These are phyloP conservation scores for Taiwanofungus camphoratus DNA, from an alignment of 1,284 basidiomycete species.

Conservation along the genomic window DNA sequence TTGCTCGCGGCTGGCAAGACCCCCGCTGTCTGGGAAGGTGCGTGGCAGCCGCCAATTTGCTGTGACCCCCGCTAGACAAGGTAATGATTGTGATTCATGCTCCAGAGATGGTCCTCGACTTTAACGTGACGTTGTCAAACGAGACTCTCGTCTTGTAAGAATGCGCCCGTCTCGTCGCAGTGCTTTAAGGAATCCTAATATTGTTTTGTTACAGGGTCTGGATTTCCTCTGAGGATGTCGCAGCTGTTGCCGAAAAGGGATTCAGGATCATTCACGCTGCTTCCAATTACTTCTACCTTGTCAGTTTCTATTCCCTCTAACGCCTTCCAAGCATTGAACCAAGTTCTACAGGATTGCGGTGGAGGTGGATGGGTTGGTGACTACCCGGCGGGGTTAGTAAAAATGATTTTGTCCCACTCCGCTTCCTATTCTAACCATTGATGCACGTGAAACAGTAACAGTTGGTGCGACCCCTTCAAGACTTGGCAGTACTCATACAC, in stretches of 20 bases:
- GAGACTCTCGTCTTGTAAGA: conserved; percentile 67
- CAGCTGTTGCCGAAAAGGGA: conserved; percentile 40
- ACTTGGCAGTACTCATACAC: conserved; percentile 71
- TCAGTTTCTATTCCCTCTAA: conserved; percentile 20
- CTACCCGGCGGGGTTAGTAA: conserved; percentile 34
- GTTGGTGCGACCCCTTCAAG: conserved; percentile 75
- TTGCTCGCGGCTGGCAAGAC: conserved; percentile 44
- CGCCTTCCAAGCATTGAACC: too few species aligned
- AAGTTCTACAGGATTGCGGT: conserved; percentile 70
- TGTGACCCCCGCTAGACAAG: conserved; percentile 21
- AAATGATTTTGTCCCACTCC: not conserved
- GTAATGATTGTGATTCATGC: conserved; percentile 3
- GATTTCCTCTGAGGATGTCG: conserved; percentile 42
- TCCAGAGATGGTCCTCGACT: conserved; percentile 64
- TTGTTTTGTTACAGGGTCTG: conserved; percentile 42
- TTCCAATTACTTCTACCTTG: conserved; percentile 58
- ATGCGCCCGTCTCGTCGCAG: not conserved
- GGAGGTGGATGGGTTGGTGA: conserved; percentile 75
- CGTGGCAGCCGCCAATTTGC: too few species aligned
- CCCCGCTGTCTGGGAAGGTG: conserved; percentile 69
- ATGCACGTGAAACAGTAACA: conserved; percentile 25
- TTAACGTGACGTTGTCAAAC: conserved; percentile 55
- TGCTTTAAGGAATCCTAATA: not conserved
- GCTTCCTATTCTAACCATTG: conserved; percentile 23
- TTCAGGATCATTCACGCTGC: conserved; percentile 48